phyloP scores from a whole-genome alignment of 306 rosid species.

The Quercus engelmannii region DNA sequence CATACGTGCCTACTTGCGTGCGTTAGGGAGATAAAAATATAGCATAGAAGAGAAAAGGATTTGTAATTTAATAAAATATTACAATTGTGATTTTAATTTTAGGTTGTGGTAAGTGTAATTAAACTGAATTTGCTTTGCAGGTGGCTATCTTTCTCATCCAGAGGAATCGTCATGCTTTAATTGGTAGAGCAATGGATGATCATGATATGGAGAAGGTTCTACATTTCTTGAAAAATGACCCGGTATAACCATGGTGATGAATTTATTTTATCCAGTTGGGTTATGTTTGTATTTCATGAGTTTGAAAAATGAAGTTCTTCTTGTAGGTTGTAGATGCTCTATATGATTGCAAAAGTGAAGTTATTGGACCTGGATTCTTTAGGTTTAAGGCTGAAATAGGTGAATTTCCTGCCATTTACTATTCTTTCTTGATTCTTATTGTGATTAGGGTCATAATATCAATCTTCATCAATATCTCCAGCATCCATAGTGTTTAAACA shows the following conservation, averaged over 20 bases:
- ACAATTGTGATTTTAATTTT: neutral
- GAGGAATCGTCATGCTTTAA: conserved; percentile 95
- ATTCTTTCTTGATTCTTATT: conserved; percentile 6
- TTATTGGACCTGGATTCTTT: conserved; percentile 97
- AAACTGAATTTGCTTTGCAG: conserved; percentile 40
- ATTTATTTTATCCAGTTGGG: conserved; percentile 4
- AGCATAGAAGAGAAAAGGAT: neutral
- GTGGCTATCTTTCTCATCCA: conserved; percentile 99
- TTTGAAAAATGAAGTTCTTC: conserved; percentile 4
- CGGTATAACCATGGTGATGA: conserved; percentile 46
- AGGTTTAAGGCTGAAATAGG: conserved; percentile 99
- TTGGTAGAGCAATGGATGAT: conserved; percentile 98
- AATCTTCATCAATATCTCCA: neutral
- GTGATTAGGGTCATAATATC: conserved; percentile 6
- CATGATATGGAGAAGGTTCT: conserved; percentile 93
- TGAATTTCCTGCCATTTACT: conserved; percentile 23
- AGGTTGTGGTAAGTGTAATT: neutral
- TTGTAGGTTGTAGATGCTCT: conserved; percentile 86
- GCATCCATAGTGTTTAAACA: neutral
- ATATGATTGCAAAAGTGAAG: conserved; percentile 99
- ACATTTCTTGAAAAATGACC: conserved; percentile 80
- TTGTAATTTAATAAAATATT: neutral
- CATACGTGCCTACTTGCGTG: neutral
- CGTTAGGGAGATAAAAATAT: neutral
- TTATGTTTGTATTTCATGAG: conserved; percentile 22